These are phyloP conservation scores for Seiridium cupressi DNA, from an alignment of 2,329 filamentous ascomycete genomes.

Conservation along the genomic window DNA sequence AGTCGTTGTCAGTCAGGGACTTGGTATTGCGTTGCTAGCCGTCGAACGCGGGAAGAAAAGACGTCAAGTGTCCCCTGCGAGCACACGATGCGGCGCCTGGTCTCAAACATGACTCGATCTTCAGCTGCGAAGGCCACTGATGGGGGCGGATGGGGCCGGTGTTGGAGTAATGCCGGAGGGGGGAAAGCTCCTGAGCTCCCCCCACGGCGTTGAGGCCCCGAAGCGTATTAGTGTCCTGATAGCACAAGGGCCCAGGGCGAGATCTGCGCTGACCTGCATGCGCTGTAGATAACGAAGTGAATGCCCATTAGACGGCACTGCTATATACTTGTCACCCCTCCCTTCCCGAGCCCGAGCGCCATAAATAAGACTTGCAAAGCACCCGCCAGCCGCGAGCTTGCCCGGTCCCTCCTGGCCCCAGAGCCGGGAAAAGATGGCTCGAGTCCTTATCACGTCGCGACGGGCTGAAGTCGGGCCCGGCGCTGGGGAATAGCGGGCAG, in stretches of 20 bases:
- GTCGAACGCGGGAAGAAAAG: background rate
- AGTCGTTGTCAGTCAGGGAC: background rate
- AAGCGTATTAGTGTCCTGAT: constrained; percentile 3
- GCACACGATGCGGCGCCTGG: background rate
- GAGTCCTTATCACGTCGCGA: too few relatives aligned
- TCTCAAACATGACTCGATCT: background rate
- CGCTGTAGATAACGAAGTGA: constrained; percentile 7
- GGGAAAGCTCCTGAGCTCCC: background rate
- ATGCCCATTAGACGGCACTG: background rate
- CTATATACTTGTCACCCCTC: background rate
- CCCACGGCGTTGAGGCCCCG: constrained; percentile 2
- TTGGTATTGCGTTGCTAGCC: constrained; percentile 1
- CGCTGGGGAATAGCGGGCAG: too few relatives aligned
- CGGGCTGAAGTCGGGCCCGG: too few relatives aligned
- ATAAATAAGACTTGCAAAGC: background rate
- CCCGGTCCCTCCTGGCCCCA: too few relatives aligned
- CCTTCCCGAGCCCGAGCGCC: background rate
- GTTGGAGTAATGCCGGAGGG: background rate
- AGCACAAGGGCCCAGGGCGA: background rate
- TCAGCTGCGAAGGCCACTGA: background rate
- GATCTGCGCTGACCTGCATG: background rate
- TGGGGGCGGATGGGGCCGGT: background rate
- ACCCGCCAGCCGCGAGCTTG: too few relatives aligned
- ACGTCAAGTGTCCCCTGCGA: constrained; percentile 3
- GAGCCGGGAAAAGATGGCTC: too few relatives aligned